Percentiles rank a stretch among this genome's conserved stretches.
These are phyloP conservation scores for Globisporangium cylindrosporum DNA, from an alignment of 352 stramenopile species.

Conservation along the genomic window DNA sequence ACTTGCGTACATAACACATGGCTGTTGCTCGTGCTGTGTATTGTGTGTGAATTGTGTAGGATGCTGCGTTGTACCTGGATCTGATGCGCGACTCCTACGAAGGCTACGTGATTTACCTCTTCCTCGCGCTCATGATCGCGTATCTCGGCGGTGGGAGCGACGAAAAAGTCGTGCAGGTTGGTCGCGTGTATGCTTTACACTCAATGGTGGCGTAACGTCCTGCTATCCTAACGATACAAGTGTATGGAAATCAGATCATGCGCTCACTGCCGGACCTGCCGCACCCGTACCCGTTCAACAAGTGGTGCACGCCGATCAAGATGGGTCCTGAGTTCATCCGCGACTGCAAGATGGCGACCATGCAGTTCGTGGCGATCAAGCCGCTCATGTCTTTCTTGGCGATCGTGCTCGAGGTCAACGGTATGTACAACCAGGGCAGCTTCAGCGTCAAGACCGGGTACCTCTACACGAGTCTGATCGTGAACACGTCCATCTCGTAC, in stretches of 20 bases:
- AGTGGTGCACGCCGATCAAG: constrained; percentile 55
- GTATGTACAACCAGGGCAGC: constrained; percentile 80
- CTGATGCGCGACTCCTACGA: constrained; percentile 98
- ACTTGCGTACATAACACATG: background rate
- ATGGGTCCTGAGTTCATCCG: constrained; percentile 88
- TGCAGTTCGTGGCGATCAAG: constrained; percentile 97
- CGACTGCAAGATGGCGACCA: constrained; percentile 93
- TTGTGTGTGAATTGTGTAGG: constrained; percentile 14
- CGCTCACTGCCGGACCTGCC: constrained; percentile 55
- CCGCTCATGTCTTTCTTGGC: constrained; percentile 87
- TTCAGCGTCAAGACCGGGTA: constrained; percentile 83
- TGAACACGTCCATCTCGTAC: constrained; percentile 96
- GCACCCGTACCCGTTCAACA: constrained; percentile 76
- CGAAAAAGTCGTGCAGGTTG: constrained; percentile 63
- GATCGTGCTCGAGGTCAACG: constrained; percentile 84
- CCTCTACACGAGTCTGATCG: constrained; percentile 91
- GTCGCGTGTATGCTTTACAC: constrained; percentile 23
- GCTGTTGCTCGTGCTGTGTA: background rate
- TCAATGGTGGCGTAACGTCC: background rate
- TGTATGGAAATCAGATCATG: constrained; percentile 29
- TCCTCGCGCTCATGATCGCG: constrained; percentile 95
- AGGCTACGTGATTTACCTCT: constrained; percentile 98
- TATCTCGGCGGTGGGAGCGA: constrained; percentile 93
- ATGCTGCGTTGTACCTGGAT: constrained; percentile 88
- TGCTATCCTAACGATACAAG: constrained; percentile 2